A percentile compares a stretch with the other conserved stretches of the same genome.
phyloP scores from a whole-genome alignment of 108 stramenopile genomes.

The Pseudonitzschia pungens region DNA sequence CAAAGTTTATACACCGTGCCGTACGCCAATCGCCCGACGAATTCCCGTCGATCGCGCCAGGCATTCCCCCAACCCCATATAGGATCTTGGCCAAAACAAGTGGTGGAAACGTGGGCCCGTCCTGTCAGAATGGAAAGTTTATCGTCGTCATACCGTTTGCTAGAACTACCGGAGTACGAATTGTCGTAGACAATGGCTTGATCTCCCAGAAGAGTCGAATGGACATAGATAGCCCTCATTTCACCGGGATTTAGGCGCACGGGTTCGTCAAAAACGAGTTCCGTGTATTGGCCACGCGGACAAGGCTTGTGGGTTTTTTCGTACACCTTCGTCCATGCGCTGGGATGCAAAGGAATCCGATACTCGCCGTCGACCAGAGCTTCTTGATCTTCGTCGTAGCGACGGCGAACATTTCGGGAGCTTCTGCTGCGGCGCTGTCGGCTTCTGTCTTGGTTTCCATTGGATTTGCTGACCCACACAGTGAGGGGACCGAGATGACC shows the following conservation, averaged over 20 bases:
- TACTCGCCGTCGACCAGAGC: background rate
- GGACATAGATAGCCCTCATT: constrained; percentile 73
- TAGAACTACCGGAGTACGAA: constrained; percentile 30
- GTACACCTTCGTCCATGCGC: constrained; percentile 79
- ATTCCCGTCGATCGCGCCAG: constrained; percentile 84
- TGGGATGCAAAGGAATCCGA: constrained; percentile 27
- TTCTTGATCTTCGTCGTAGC: background rate
- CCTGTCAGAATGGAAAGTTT: constrained; percentile 73
- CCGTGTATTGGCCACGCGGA: constrained; percentile 48
- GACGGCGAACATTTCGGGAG: background rate
- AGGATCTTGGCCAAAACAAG: constrained; percentile 64
- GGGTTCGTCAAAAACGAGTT: constrained; percentile 66
- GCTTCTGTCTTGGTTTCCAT: constrained; percentile 12
- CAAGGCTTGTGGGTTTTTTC: constrained; percentile 56
- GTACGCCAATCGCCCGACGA: constrained; percentile 76
- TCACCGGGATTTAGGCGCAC: constrained; percentile 71
- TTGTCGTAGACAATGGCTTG: constrained; percentile 89
- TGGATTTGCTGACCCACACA: constrained; percentile 77
- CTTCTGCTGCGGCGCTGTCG: background rate
- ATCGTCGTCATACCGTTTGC: constrained; percentile 63
- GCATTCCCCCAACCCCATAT: constrained; percentile 87
- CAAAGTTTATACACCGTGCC: constrained; percentile 80
- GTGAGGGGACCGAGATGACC: constrained; percentile 71
- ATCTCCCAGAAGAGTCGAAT: constrained; percentile 72
- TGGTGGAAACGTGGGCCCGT: constrained; percentile 73